These are phyloP conservation scores for Aspergillus sp. DNA, from an alignment of 2,329 filamentous ascomycete genomes.

Conservation along the genomic window DNA sequence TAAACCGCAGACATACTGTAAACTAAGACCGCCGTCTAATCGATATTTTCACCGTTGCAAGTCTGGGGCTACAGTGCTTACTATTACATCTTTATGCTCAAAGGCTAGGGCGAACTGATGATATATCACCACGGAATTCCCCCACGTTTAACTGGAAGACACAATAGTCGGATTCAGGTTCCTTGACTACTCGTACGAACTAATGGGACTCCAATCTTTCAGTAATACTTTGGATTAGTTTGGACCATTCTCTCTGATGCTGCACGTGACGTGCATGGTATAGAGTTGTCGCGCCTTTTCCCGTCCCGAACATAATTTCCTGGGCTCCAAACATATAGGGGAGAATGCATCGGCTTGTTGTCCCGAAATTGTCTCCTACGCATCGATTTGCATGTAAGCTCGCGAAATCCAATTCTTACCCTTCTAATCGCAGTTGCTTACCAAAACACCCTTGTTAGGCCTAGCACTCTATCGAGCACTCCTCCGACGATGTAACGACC, in stretches of 20 bases:
- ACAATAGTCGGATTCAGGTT: neutral
- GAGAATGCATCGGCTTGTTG: conserved; percentile 38
- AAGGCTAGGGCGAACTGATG: neutral
- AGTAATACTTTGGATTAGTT: neutral
- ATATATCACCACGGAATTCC: neutral
- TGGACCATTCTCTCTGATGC: neutral
- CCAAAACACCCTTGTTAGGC: conserved; percentile 27
- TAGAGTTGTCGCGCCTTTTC: neutral
- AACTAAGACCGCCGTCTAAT: neutral
- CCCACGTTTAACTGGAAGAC: neutral
- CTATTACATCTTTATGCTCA: neutral
- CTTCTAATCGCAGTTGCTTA: neutral
- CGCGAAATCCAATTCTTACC: neutral
- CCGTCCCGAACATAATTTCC: neutral
- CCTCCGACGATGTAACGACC: conserved; percentile 40
- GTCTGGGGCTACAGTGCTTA: neutral
- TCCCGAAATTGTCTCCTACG: conserved; percentile 35
- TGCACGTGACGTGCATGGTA: conserved; percentile 14
- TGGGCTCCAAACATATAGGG: conserved; percentile 10
- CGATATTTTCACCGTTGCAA: neutral
- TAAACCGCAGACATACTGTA: neutral
- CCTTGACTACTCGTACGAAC: neutral
- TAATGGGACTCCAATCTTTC: neutral
- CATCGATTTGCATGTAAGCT: conserved; percentile 48
- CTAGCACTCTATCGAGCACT: conserved; percentile 48